A percentile compares a stretch with the other conserved stretches of the same genome.
phyloP scores from a whole-genome alignment of 75 land plant species.

The Azolla pinnata region DNA sequence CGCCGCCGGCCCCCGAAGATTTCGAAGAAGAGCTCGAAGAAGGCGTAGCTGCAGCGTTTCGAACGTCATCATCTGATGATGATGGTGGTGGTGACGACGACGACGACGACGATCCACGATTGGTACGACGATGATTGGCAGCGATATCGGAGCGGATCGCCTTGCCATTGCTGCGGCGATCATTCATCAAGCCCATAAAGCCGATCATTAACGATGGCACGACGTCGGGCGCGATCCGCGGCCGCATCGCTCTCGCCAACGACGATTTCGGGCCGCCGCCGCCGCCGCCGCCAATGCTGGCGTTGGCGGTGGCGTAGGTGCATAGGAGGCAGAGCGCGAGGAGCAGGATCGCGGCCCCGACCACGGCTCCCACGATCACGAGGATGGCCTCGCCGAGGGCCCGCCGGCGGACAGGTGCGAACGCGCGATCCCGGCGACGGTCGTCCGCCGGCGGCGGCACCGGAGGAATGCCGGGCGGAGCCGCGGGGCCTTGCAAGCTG shows the following conservation, averaged over 20 bases:
- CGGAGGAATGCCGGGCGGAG: slow-evolving; percentile 6
- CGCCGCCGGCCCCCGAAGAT: slow-evolving; percentile 55
- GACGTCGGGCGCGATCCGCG: too few relatives aligned
- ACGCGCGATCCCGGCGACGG: too few relatives aligned
- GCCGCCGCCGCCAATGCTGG: too few relatives aligned
- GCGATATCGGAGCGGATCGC: too few relatives aligned
- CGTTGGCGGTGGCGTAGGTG: too few relatives aligned
- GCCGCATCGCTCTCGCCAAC: too few relatives aligned
- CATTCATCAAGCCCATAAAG: too few relatives aligned
- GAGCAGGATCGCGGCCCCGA: slow-evolving; percentile 24
- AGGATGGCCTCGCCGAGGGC: background rate
- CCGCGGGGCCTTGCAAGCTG: slow-evolving; percentile 43
- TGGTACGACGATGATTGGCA: background rate
- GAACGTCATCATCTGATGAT: slow-evolving; percentile 40
- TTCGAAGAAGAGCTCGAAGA: slow-evolving; percentile 47
- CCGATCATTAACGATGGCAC: too few relatives aligned
- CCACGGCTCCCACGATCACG: slow-evolving; percentile 15
- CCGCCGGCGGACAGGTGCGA: background rate
- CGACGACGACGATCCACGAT: background rate
- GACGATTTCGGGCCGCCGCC: too few relatives aligned
- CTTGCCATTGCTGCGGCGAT: too few relatives aligned
- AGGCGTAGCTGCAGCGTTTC: slow-evolving; percentile 23
- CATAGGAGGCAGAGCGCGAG: background rate
- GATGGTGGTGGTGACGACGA: slow-evolving; percentile 65
- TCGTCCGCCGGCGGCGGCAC: too few relatives aligned